These are phyloP conservation scores for Ogataea saltuana DNA, from an alignment of 805 yeast species.

Conservation along the genomic window DNA sequence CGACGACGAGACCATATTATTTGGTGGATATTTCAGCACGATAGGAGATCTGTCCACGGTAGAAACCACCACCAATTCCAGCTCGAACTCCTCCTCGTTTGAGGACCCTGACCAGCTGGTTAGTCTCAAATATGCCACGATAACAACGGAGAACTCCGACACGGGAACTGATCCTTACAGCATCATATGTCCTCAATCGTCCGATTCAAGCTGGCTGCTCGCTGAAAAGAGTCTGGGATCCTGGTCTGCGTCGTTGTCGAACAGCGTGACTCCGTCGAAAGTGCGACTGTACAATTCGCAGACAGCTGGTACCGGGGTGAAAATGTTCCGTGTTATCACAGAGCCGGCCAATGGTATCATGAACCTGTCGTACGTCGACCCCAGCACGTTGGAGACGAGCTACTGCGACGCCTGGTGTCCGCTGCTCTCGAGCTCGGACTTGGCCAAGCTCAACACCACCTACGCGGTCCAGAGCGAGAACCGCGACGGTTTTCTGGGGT, in stretches of 20 bases:
- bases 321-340: constrained; percentile 71
- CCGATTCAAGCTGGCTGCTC: constrained; percentile 52
- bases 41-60: no score
- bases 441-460: constrained; percentile 24
- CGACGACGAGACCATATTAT: constrained; percentile 55
- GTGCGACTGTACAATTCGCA: constrained; percentile 63
- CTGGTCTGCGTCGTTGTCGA: constrained; percentile 63
- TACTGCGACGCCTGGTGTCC: constrained; percentile 93
- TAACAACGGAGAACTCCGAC: constrained; percentile 48
- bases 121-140: constrained; percentile 56
- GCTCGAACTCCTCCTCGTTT: constrained; percentile 37
- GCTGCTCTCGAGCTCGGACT: constrained; percentile 43
- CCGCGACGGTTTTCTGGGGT: constrained; percentile 32
- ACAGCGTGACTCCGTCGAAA: constrained; percentile 63
- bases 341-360: constrained; percentile 83
- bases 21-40: constrained; percentile 75
- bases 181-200: constrained; percentile 59
- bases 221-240: constrained; percentile 54
- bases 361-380: constrained; percentile 87
- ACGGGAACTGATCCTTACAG: constrained; percentile 32
- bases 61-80: constrained; percentile 33
- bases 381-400: constrained; percentile 53
- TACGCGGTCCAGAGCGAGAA: constrained; percentile 19
- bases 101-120: constrained; percentile 60
- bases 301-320: no score